Evolutionary conservation across 306 rosid genomes (phyloP), one percentile per base, ranked within the genome.

Genomic region (Purshia tridentata): DNA sequence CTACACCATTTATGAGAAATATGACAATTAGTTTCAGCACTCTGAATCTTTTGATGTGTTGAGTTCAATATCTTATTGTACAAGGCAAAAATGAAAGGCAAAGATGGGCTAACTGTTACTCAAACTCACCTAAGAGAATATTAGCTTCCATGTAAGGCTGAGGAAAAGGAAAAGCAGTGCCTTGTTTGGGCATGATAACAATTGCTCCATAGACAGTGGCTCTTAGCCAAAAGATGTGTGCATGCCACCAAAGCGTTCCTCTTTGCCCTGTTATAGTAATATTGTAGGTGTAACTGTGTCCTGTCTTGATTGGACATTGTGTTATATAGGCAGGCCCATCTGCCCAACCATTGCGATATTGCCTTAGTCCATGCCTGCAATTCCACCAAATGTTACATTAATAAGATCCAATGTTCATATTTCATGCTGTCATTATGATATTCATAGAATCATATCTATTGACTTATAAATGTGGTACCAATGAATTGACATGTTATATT

Each of bases 231-330:
- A 76, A 54, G 55, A 81, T 81, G 51, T 81, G 84, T 1, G 81
- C 84, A 53, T 81, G 84, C 84, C 84, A 81, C 84, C 84, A 76
- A 0, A 76, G 75, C 16, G 84, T 81, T 51, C 84, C 84, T 45
- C 81, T 58, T 72, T 81, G 84, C 14, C 78, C 84, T 9, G 84
- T 81, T n/a, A 81, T 52, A 19, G 74, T 81, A 16, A 65, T 71
- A 16, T 65, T 72, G 13, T 76, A 81, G 15, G 54, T 62, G 70
- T 76, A 81, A 41, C 56, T 76, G 12, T 67, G 68, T 48, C 81
- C 81, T 12, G 78, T 72, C 60, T 66, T 73, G 66, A 81, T 76
- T 10, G 84, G 84, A 61, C 84, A 81, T 35, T 81, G 84, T 13
- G 84, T 81, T 23, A 81, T 67, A 6, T 81, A 81, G 5, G 81